A percentile compares a stretch with the other conserved stretches of the same genome.
Conservation (phyloP, 352 stramenopile species). For the Phytophthora uliginosa region DNA sequence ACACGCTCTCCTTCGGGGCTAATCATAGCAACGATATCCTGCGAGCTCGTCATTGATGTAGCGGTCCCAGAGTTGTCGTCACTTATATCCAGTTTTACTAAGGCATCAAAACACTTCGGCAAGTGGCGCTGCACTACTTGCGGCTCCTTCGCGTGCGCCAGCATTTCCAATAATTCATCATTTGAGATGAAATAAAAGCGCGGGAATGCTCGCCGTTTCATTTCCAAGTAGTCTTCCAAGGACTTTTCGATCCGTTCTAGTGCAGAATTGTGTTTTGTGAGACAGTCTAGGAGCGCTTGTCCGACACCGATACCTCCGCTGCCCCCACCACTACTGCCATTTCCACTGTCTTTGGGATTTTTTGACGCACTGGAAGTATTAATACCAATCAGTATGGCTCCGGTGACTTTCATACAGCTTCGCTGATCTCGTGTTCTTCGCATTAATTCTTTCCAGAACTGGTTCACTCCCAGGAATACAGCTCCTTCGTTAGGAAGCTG, state of each 20-base stretch:
- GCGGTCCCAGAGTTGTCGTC: slow-evolving; percentile 38
- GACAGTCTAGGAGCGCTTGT: slow-evolving; percentile 63
- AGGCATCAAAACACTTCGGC: slow-evolving; percentile 88
- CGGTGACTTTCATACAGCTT: slow-evolving; percentile 75
- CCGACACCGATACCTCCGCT: slow-evolving; percentile 28
- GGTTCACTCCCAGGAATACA: slow-evolving; percentile 70
- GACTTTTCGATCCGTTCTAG: slow-evolving; percentile 86
- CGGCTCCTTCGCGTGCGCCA: slow-evolving; percentile 84
- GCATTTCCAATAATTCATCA: slow-evolving; percentile 87
- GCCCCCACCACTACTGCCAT: slow-evolving; percentile 3
- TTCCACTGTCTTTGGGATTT: slow-evolving; percentile 17
- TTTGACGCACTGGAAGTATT: slow-evolving; percentile 26
- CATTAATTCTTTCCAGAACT: slow-evolving; percentile 89
- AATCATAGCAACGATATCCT: slow-evolving; percentile 85
- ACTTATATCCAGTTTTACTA: slow-evolving; percentile 83
- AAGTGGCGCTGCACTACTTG: slow-evolving; percentile 84
- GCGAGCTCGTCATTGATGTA: slow-evolving; percentile 19
- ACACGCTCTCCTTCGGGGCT: slow-evolving; percentile 86
- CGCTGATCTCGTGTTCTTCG: slow-evolving; percentile 65
- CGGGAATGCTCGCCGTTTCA: slow-evolving; percentile 86
- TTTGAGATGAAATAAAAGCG: slow-evolving; percentile 93
- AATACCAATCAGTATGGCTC: slow-evolving; percentile 50
- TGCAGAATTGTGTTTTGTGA: slow-evolving; percentile 77
- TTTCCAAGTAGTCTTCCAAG: slow-evolving; percentile 86
- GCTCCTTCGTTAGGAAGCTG: slow-evolving; percentile 78